Evolutionary conservation across 139 green algal species (phyloP), one percentile per base, ranked within the genome.

Genomic region (Gonium pectorale): DNA sequence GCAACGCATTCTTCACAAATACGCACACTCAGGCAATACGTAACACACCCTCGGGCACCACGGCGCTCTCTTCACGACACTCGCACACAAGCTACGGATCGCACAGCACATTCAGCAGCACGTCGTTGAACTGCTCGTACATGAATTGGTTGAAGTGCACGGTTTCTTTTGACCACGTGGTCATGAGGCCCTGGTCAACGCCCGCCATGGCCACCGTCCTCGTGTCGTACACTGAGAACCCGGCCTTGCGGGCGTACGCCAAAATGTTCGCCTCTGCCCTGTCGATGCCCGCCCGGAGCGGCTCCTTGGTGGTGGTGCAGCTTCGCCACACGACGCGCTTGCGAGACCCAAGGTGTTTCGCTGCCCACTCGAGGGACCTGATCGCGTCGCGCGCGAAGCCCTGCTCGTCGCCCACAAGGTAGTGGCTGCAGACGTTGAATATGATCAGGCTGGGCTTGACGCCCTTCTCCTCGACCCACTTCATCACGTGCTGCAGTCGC

Each of bases 81-180:
- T 33, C 56, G 6, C 9, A 33, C 15, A 64, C 6, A 64, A 33
- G 56, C 56, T 33, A 64, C 21, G n/a, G n/a, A n/a, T n/a, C 6
- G 67, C 67, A 74, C 40, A 74, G 40, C 3, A 74, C 37, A 41
- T 74, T 74, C 5, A 74, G 67, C 24, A 74, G 40, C 67, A 74
- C 24, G 67, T 74, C 67, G 27, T 74, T 74, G 19, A 52, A 74
- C 40, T 74, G 40, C 40, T 74, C 67, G 67, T 74, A 74, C 67
- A 54, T 56, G 40, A 74, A 74, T 26, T 74, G 67, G 7, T 40
- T 7, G 40, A 54, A 74, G 27, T 74, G 67, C 40, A 56, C 67
- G 19, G 6, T 52, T 2, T 6, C 27, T 3, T 27, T 3, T 0
- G 5, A 9, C 67, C 40, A 56, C 26, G 67, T 74, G 40, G 67